Evolutionary conservation across 2,329 filamentous ascomycete genomes (phyloP).

Genomic region (Aspergillus persii): DNA sequence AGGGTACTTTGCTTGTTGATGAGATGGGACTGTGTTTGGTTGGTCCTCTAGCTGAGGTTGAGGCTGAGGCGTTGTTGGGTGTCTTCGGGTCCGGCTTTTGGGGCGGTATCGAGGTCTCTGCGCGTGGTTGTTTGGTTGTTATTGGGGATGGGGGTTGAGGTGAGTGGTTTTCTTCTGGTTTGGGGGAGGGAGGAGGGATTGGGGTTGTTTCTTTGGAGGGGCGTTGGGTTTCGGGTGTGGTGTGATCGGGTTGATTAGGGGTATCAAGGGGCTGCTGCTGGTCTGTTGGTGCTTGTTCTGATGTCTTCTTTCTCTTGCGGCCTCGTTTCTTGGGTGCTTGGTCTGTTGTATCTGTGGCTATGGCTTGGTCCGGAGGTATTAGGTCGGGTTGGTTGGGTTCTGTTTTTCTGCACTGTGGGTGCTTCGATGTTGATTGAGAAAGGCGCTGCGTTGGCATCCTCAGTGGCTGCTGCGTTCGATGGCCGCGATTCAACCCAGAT

Average conservation of each 20-base stretch:
- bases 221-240: not conserved
- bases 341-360: not conserved
- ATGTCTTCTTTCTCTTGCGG: conserved; percentile 40
- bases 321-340: conserved; percentile 42
- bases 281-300: conserved; percentile 18
- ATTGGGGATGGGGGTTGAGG: not conserved
- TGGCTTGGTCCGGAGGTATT: not conserved
- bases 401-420: not conserved
- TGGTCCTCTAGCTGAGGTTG: conserved; percentile 27
- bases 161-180: not conserved
- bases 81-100: conserved; percentile 9
- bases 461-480: conserved; percentile 7
- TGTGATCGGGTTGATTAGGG: not conserved
- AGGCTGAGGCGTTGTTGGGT: conserved; percentile 5
- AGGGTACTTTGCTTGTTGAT: conserved; percentile 39
- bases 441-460: not conserved
- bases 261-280: not conserved
- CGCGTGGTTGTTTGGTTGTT: not conserved
- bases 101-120: conserved; percentile 12
- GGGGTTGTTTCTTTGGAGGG: not conserved
- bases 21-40: conserved; percentile 43
- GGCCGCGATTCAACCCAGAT: conserved; percentile 40
- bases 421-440: not conserved
- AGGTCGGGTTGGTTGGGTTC: not conserved
- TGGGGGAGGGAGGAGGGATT: not conserved